Percentiles rank a stretch among this genome's conserved stretches.
Evolutionary conservation across 2,329 filamentous ascomycete species (phyloP).

Genomic region (Penicillium sp.): DNA sequence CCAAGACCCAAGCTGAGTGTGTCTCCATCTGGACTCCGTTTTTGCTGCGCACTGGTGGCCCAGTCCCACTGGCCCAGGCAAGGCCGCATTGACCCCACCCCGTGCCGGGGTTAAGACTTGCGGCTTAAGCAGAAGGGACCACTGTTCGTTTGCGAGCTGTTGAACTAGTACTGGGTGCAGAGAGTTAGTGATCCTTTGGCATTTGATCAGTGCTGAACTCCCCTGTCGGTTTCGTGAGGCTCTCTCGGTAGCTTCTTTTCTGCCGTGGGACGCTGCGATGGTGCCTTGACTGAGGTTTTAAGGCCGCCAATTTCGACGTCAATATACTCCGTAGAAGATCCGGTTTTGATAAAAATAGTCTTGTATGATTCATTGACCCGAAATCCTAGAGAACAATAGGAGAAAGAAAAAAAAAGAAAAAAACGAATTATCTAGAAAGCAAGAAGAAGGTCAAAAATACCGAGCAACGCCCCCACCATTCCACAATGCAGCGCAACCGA

Average conservation of each 20-base stretch:
- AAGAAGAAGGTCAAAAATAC: neutral
- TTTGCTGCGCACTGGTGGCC: neutral
- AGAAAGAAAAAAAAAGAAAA: neutral
- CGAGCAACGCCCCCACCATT: neutral
- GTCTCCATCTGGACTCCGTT: neutral
- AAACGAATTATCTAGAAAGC: neutral
- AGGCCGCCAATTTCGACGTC: neutral
- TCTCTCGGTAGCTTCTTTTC: neutral
- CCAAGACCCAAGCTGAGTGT: neutral
- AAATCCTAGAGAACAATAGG: neutral
- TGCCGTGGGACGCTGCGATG: neutral
- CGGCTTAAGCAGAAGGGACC: neutral
- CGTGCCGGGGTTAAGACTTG: neutral
- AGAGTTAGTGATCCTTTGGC: neutral
- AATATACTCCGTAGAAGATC: neutral
- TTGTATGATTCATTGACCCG: constrained; percentile 1
- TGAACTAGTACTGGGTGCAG: neutral
- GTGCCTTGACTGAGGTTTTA: neutral
- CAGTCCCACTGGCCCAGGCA: neutral
- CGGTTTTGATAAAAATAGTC: constrained; percentile 5
- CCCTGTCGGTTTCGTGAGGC: neutral
- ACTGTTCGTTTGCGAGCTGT: neutral
- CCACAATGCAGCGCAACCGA: constrained; percentile 1
- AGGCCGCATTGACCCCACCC: neutral
- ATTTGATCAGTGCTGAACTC: neutral